Evolutionary conservation across 2,329 filamentous ascomycete genomes (phyloP).

Genomic region (Alternaria arborescens): DNA sequence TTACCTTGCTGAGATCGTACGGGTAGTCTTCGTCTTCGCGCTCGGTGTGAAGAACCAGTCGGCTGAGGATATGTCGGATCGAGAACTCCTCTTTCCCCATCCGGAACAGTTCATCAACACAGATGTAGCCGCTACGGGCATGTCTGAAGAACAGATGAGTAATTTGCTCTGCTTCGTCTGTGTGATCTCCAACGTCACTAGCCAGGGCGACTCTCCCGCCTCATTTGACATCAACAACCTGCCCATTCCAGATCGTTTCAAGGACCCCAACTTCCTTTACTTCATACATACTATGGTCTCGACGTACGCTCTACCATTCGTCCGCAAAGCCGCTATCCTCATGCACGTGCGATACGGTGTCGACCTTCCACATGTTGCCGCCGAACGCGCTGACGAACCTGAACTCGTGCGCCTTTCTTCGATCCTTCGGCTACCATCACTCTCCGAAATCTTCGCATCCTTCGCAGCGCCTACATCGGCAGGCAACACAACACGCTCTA

Average conservation of each 20-base stretch:
- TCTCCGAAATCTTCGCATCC: conserved; percentile 78
- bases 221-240: conserved; percentile 38
- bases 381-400: conserved; percentile 67
- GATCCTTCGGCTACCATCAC: conserved; percentile 75
- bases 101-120: conserved; percentile 38
- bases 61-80: conserved; percentile 8
- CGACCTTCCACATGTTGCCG: conserved; percentile 75
- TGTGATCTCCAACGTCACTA: conserved; percentile 41
- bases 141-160: conserved; percentile 38
- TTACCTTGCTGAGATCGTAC: conserved; percentile 90
- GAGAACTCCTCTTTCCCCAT: conserved; percentile 17
- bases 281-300: conserved; percentile 61
- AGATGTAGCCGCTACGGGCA: conserved; percentile 33
- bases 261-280: conserved; percentile 44
- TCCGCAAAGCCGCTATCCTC: conserved; percentile 84
- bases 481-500: conserved; percentile 54
- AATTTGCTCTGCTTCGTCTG: conserved; percentile 45
- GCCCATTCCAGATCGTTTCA: conserved; percentile 32
- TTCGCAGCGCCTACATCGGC: conserved; percentile 51
- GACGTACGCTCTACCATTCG: conserved; percentile 87
- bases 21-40: conserved; percentile 70
- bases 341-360: conserved; percentile 89
- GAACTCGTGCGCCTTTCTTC: conserved; percentile 85
- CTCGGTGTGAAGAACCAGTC: conserved; percentile 19
- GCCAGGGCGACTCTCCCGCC: conserved; percentile 32